These are phyloP conservation scores for Didymosphaeria variabile DNA, from an alignment of 2,329 filamentous ascomycete genomes.

Conservation along the genomic window DNA sequence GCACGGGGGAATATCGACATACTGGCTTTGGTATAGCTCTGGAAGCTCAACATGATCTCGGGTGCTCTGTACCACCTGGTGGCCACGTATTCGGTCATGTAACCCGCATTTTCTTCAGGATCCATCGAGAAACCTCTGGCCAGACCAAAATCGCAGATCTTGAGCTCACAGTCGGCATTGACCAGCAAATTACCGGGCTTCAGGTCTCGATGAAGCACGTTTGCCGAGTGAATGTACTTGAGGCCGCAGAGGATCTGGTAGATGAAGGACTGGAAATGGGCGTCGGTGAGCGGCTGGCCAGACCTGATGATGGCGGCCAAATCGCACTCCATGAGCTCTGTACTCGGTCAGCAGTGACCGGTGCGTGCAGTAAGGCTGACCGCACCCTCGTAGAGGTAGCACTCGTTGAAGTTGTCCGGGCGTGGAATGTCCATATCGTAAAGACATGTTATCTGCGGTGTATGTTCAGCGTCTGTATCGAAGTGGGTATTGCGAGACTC, in stretches of 20 bases:
- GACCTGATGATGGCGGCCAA: conserved; percentile 97
- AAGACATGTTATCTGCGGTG: conserved; percentile 87
- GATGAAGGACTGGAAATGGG: conserved; percentile 99
- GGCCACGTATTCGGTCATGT: conserved; percentile 99
- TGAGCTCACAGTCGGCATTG: conserved; percentile 98
- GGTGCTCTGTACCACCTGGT: conserved; percentile 98
- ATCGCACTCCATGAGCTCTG: conserved; percentile 99
- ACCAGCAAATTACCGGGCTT: conserved; percentile 98
- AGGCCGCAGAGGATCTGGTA: conserved; percentile 99
- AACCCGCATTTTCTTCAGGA: conserved; percentile 94
- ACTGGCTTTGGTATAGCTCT: conserved; percentile 99
- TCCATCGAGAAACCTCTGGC: conserved; percentile 63
- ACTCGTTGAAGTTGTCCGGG: conserved; percentile 98
- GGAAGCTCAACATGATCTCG: conserved; percentile 99
- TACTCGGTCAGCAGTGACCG: conserved; percentile 30
- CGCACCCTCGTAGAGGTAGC: conserved; percentile 95
- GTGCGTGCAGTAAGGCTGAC: background rate
- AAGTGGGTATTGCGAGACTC: conserved; percentile 22
- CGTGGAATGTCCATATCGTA: conserved; percentile 99
- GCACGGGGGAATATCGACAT: conserved; percentile 60
- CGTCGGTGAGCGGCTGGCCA: conserved; percentile 95
- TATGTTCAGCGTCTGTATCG: conserved; percentile 49
- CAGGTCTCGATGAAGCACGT: conserved; percentile 94
- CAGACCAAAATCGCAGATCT: conserved; percentile 98
- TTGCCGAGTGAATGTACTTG: conserved; percentile 99